These are phyloP conservation scores for Orobanche coerulescens DNA, from an alignment of 257 asterid genomes.

Conservation along the genomic window DNA sequence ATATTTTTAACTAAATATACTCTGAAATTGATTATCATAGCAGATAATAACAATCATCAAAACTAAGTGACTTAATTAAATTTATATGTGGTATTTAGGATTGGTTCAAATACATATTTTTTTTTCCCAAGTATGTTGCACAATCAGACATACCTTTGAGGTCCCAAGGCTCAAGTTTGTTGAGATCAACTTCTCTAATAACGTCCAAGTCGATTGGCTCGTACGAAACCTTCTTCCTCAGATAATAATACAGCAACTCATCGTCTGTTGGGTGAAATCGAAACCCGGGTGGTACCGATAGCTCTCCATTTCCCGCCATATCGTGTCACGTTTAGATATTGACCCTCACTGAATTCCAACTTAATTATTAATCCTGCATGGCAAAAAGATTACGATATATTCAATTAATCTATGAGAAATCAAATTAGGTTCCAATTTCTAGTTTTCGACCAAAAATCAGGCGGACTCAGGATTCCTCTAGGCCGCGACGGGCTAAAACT, in stretches of 20 bases:
- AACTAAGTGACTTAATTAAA: too few species aligned
- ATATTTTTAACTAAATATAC: too few species aligned
- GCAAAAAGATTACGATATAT: too few species aligned
- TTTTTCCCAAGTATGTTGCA: too few species aligned
- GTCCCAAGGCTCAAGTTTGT: constrained; percentile 91
- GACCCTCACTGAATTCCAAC: too few species aligned
- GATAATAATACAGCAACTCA: constrained; percentile 58
- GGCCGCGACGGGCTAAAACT: too few species aligned
- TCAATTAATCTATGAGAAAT: not conserved
- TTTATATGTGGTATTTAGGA: too few species aligned
- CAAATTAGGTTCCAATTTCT: not conserved
- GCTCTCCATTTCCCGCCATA: constrained; percentile 36
- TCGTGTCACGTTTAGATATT: constrained; percentile 19
- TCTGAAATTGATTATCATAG: too few species aligned
- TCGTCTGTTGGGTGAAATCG: constrained; percentile 77
- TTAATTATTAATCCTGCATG: not conserved
- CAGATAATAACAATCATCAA: too few species aligned
- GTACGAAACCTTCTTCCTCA: constrained; percentile 62
- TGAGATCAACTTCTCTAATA: constrained; percentile 67
- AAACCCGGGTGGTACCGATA: constrained; percentile 67
- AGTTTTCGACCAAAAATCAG: too few species aligned
- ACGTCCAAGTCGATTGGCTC: constrained; percentile 64
- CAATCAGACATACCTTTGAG: constrained; percentile 61
- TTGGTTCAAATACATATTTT: too few species aligned
- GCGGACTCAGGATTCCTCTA: too few species aligned